Evolutionary conservation across 1,284 basidiomycete species (phyloP).

Genomic region (Cryptococcus jaspeensis): DNA sequence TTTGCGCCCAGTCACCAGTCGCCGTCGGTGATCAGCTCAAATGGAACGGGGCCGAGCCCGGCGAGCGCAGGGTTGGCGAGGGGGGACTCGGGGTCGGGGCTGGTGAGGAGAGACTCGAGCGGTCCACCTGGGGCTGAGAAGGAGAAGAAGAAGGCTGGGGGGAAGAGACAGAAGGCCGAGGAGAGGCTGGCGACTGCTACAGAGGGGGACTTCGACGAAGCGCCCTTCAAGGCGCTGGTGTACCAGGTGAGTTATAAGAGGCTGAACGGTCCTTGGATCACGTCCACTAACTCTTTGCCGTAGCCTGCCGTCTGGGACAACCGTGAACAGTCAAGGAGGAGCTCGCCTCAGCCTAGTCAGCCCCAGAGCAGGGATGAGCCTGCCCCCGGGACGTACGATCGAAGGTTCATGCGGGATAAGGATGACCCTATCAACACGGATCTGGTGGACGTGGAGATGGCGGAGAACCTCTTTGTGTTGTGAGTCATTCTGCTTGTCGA

Average conservation of each 20-base stretch:
- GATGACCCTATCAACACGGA: conserved; percentile 34
- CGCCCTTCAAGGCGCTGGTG: conserved; percentile 36
- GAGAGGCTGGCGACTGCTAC: conserved; percentile 24
- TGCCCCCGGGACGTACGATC: conserved; percentile 12
- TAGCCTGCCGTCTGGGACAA: conserved; percentile 36
- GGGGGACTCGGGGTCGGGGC: conserved; percentile 3
- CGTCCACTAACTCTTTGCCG: not conserved
- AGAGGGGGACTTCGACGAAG: conserved; percentile 24
- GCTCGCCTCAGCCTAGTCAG: conserved; percentile 18
- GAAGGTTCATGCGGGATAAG: conserved; percentile 18
- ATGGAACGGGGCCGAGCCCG: conserved; percentile 10
- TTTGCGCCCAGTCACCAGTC: conserved; percentile 4
- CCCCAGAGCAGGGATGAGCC: conserved; percentile 20
- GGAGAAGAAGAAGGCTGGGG: conserved; percentile 6
- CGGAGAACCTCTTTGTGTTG: conserved; percentile 29
- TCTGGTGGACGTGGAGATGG: conserved; percentile 23
- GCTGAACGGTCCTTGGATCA: not conserved
- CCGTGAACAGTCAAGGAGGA: conserved; percentile 25
- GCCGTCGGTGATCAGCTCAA: conserved; percentile 12
- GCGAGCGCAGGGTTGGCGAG: conserved; percentile 5
- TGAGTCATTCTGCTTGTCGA: conserved; percentile 7
- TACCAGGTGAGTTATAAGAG: conserved; percentile 22
- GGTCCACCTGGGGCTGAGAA: conserved; percentile 2
- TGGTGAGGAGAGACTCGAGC: too few relatives aligned
- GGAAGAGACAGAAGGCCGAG: conserved; percentile 22